These are phyloP conservation scores for Cantharellus anzutake DNA, from an alignment of 768 basidiomycete species.

Conservation along the genomic window DNA sequence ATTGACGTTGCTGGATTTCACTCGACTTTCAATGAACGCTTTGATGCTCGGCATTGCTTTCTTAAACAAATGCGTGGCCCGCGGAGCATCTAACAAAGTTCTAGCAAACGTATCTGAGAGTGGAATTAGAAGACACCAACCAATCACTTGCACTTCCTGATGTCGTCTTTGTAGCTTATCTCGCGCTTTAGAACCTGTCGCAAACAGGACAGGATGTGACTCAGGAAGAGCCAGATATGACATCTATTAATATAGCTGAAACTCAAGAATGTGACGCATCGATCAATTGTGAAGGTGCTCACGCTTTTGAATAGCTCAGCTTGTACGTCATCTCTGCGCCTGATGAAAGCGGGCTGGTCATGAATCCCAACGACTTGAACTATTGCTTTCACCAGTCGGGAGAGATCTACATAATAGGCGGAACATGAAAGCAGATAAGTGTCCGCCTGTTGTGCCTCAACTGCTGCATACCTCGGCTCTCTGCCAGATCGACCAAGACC, in stretches of 20 bases:
- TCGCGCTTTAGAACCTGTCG: neutral
- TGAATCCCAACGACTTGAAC: constrained; percentile 59
- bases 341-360: neutral
- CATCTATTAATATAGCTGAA: neutral
- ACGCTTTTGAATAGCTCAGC: constrained; percentile 11
- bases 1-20: neutral
- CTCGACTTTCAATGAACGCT: neutral
- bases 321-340: neutral
- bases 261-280: neutral
- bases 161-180: neutral
- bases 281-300: constrained; percentile 9
- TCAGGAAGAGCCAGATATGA: neutral
- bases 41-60: neutral
- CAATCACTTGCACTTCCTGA: neutral
- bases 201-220: neutral
- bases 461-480: constrained; percentile 37
- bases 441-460: neutral
- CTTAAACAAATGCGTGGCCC: neutral
- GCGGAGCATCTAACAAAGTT: neutral
- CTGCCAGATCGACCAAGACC: constrained; percentile 54
- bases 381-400: constrained; percentile 45
- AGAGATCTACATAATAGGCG: constrained; percentile 29
- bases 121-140: neutral
- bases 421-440: neutral
- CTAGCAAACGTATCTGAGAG: neutral